Evolutionary conservation across 306 rosid species (phyloP).

Genomic region (Notholithocarpus densiflorus): DNA sequence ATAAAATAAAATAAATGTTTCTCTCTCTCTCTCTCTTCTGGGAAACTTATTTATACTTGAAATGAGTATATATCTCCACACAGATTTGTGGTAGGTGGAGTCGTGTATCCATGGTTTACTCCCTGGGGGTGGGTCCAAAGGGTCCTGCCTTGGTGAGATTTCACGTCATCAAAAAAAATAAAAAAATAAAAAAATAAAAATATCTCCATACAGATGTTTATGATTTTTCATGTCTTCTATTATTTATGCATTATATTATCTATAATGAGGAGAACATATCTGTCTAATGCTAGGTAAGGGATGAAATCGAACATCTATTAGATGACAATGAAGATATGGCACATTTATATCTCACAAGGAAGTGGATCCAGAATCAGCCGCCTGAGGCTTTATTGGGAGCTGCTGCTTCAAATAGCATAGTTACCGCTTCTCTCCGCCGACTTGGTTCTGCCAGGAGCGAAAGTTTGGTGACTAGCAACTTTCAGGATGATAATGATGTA

Average conservation of each 20-base stretch:
- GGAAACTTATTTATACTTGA: background rate
- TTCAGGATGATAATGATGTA: conserved; percentile 61
- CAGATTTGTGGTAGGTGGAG: background rate
- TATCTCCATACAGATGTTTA: background rate
- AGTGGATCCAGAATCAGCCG: conserved; percentile 82
- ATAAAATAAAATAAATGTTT: background rate
- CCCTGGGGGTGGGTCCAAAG: too few species aligned
- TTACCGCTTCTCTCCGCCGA: conserved; percentile 41
- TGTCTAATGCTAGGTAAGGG: conserved; percentile 67
- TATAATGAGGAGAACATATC: conserved; percentile 16
- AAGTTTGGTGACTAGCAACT: conserved; percentile 64
- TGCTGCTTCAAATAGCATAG: conserved; percentile 43
- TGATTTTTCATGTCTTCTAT: conserved; percentile 3
- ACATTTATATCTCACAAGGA: conserved; percentile 87
- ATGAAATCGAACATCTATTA: conserved; percentile 89
- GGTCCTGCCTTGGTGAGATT: too few species aligned
- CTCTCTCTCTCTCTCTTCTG: background rate
- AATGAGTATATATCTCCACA: background rate
- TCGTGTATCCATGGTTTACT: too few species aligned
- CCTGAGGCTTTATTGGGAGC: conserved; percentile 53
- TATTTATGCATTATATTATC: conserved; percentile 9
- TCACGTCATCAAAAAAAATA: too few species aligned
- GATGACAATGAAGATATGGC: conserved; percentile 99
- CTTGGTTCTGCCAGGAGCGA: conserved; percentile 62
- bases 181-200: background rate